Evolutionary conservation across 148 eudicot species (phyloP), one percentile per base, ranked within the genome.

Genomic region (Silene uniflora): DNA sequence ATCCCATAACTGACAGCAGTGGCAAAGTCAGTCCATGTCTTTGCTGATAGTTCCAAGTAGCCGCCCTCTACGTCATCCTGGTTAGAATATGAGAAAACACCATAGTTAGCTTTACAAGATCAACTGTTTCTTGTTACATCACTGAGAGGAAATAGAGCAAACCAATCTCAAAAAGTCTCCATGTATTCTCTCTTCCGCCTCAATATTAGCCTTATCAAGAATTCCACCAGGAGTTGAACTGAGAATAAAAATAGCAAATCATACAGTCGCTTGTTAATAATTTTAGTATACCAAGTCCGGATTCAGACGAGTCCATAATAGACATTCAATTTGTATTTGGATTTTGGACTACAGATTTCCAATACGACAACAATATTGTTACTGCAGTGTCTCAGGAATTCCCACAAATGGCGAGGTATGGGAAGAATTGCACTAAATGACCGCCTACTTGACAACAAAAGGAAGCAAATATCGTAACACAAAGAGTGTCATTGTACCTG

Each of bases 21-120:
- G 22, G 88, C 72, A 68, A 91, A 91, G 79, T 85, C 89, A 21
- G 90, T 63, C 86, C 83, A 89, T 17, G 97, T 91, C 81, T 91
- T 91, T 60, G 93, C 93, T 17, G 97, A 91, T 62, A 91, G 87
- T 86, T 89, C 90, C 82, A 89, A 81, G 82, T 91, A 91, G n/a
- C n/a, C n/a, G 39, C 97, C 97, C 64, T 91, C 97, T 73, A 91
- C 89, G 81, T 91, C 93, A 60, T 89, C 97, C 93, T 91, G 82
- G 72, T 63, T 35, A 70, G 65, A 59, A 22, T 62, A 55, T 39
- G 49, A 62, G 62, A 39, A 25, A 46, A 19, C 11, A 66, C 39
- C 10, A 44, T 68, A 18, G 47, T 47, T 65, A 71, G 3, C 56
- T 25, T 55, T 19, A 17, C 7, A 63, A 8, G 35, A 44, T 61